Evolutionary conservation across 1,284 basidiomycete species (phyloP).

Genomic region (Malassezia yamatoensis): DNA sequence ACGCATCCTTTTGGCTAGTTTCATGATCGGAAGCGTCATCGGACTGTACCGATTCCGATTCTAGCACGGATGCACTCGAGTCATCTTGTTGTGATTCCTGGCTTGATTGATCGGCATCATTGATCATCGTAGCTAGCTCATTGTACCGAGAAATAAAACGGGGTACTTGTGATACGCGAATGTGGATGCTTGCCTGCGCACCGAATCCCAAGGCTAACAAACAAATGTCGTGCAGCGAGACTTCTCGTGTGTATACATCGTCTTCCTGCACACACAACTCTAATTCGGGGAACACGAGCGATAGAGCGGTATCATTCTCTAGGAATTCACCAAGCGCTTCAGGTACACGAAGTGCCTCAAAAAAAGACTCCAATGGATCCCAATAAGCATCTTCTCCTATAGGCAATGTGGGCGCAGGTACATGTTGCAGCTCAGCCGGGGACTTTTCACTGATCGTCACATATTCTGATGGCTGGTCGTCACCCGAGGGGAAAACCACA

Average conservation of each 20-base stretch:
- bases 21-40: too few species aligned
- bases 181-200: constrained; percentile 27
- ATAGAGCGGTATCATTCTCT: constrained; percentile 35
- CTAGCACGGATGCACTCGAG: too few species aligned
- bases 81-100: not conserved
- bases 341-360: constrained; percentile 29
- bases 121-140: constrained; percentile 32
- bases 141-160: constrained; percentile 43
- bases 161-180: constrained; percentile 28
- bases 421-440: constrained; percentile 13
- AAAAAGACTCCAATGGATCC: constrained; percentile 37
- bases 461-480: constrained; percentile 1
- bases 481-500: constrained; percentile 21
- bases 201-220: constrained; percentile 34
- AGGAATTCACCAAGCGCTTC: constrained; percentile 44
- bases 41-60: too few species aligned
- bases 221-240: constrained; percentile 35
- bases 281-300: constrained; percentile 31
- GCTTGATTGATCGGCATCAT: constrained; percentile 18
- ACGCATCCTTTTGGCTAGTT: too few species aligned
- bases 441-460: constrained; percentile 2
- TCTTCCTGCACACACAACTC: constrained; percentile 36
- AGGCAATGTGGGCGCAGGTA: constrained; percentile 29
- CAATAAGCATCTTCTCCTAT: constrained; percentile 26
- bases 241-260: constrained; percentile 38